Percentiles rank a stretch among this genome's conserved stretches.
Evolutionary conservation across 1,284 basidiomycete species (phyloP).

Genomic region (Puccinia polysora): DNA sequence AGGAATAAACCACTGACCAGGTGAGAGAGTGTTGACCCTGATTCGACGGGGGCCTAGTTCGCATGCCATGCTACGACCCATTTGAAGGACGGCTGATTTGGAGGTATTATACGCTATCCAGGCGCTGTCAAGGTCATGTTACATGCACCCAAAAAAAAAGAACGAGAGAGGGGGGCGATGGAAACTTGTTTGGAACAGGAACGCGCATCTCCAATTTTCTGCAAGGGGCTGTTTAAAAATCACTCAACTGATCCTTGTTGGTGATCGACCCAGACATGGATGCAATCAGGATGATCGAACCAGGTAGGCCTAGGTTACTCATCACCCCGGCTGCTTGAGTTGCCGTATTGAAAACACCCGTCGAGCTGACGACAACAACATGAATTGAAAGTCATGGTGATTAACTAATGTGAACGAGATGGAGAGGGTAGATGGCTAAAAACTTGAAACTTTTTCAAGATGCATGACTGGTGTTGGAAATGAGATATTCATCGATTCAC

Average conservation of each 20-base stretch:
- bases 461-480: neutral
- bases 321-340: constrained; percentile 74
- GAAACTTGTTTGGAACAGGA: too few species aligned
- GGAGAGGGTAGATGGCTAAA: neutral
- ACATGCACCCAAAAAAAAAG: too few species aligned
- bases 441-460: neutral
- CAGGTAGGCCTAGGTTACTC: constrained; percentile 64
- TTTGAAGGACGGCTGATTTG: constrained; percentile 75
- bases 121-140: constrained; percentile 53
- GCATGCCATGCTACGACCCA: constrained; percentile 75
- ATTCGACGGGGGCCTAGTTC: constrained; percentile 69
- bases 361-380: constrained; percentile 60
- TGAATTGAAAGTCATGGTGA: constrained; percentile 46
- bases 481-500: neutral
- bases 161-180: too few species aligned
- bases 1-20: constrained; percentile 59
- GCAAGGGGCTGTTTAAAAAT: neutral
- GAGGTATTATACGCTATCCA: constrained; percentile 75
- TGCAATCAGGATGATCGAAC: constrained; percentile 75
- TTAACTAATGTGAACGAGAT: neutral
- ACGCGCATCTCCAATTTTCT: neutral
- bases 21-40: constrained; percentile 69
- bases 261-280: constrained; percentile 82
- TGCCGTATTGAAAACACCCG: constrained; percentile 70
- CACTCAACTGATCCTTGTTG: constrained; percentile 61